Percentiles rank a stretch among this genome's conserved stretches.
Evolutionary conservation across 768 basidiomycete species (phyloP).

Genomic region (Rubroboletus pulcherrimus): DNA sequence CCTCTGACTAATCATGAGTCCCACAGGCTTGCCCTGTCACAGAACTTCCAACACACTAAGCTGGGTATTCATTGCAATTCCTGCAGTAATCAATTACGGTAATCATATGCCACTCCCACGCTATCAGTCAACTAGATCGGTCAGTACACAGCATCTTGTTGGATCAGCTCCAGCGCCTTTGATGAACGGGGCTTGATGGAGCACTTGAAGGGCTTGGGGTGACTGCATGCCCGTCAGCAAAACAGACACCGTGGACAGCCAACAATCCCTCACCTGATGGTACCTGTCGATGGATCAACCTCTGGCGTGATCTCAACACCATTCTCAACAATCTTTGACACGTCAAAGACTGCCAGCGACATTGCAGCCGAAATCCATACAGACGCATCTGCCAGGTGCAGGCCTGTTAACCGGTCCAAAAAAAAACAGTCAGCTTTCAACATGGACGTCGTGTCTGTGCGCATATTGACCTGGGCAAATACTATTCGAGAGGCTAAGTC

Average conservation of each 20-base stretch:
- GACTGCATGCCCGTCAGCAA: slow-evolving; percentile 32
- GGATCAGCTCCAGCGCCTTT: slow-evolving; percentile 51
- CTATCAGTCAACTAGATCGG: background rate
- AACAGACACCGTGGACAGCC: background rate
- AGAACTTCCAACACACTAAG: too few relatives aligned
- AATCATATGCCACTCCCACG: too few relatives aligned
- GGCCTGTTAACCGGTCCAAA: slow-evolving; percentile 30
- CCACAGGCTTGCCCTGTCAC: too few relatives aligned
- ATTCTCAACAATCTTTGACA: slow-evolving; percentile 43
- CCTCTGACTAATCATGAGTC: too few relatives aligned
- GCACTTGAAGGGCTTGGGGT: slow-evolving; percentile 62
- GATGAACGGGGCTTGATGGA: slow-evolving; percentile 57
- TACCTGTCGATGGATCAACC: slow-evolving; percentile 55
- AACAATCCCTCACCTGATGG: slow-evolving; percentile 48
- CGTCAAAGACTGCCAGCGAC: slow-evolving; percentile 47
- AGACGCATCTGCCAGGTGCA: slow-evolving; percentile 50
- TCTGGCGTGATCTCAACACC: slow-evolving; percentile 50
- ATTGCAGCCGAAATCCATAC: slow-evolving; percentile 42
- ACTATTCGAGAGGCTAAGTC: slow-evolving; percentile 8
- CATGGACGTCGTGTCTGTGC: slow-evolving; percentile 15
- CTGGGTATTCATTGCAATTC: too few relatives aligned
- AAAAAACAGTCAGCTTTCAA: slow-evolving; percentile 14
- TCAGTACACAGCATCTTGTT: slow-evolving; percentile 37
- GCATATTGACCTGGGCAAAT: slow-evolving; percentile 28
- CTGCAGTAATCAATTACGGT: too few relatives aligned